A percentile compares a stretch with the other conserved stretches of the same genome.
phyloP scores from a whole-genome alignment of 1,139 yeast species.

The Yamadazyma membranifaciens region DNA sequence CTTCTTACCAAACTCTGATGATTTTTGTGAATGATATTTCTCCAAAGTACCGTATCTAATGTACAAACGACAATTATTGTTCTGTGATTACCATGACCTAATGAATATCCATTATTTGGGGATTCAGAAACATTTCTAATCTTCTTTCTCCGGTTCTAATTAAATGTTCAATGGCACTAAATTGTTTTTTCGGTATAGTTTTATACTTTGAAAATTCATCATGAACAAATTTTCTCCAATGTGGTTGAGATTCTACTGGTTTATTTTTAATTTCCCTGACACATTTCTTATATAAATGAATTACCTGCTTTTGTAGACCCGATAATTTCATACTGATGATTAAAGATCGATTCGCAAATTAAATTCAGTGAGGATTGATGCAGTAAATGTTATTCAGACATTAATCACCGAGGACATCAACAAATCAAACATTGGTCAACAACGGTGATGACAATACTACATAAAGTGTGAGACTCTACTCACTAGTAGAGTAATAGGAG shows the following conservation, averaged over 20 bases:
- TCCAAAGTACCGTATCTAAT: background rate
- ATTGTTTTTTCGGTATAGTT: constrained; percentile 70
- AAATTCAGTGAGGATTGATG: background rate
- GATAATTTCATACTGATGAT: constrained; percentile 40
- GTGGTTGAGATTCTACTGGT: constrained; percentile 44
- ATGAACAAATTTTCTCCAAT: constrained; percentile 49
- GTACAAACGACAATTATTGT: too few species aligned
- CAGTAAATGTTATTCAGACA: background rate
- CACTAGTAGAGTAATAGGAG: too few species aligned
- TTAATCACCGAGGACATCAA: too few species aligned
- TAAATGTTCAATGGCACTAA: constrained; percentile 82
- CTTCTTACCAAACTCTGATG: background rate
- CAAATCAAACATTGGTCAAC: too few species aligned
- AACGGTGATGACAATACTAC: too few species aligned
- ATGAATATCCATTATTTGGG: constrained; percentile 64
- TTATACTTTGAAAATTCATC: constrained; percentile 64
- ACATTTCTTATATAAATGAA: constrained; percentile 60
- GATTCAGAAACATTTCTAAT: constrained; percentile 69
- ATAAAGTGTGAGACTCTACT: too few species aligned
- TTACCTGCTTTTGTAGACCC: constrained; percentile 64
- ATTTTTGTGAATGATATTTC: too few species aligned
- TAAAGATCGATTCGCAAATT: background rate
- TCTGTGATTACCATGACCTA: constrained; percentile 16
- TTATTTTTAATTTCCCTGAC: constrained; percentile 54
- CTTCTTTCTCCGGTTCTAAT: constrained; percentile 73